Base-by-base conservation (phyloP, 208 protist species). In the Trypanosomatidae sp. region DNA sequence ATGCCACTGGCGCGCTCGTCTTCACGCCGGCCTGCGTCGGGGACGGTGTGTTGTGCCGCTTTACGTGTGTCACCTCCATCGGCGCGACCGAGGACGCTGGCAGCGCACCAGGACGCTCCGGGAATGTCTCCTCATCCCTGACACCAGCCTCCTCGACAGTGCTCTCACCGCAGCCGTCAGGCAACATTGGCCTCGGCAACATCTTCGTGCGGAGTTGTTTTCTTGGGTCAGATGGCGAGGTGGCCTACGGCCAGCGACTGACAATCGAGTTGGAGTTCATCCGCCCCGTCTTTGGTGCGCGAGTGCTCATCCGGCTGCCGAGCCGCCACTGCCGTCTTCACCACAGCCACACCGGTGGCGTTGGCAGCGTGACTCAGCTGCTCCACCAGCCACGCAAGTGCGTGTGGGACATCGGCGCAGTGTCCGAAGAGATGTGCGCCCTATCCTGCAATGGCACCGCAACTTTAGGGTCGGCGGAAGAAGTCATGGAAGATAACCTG, bases 251-350 rank as follows among this genome's bases (percentile, higher is more conserved):
- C 36, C 76, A 80, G 33, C 76, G 76, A 30, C 76, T 80, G 47
- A 73, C 76, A 12, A 58, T 80, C 66, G 76, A 80, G 30, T 0
- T 80, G n/a, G 76, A 80, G 69, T 76, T 80, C 47, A n/a, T 76
- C 8, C 76, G 70, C 17, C 76, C 76, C 17, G 76, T 80, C 28
- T 76, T 73, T 33, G 76, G 70, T 17, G 76, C 70, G 13, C 70
- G 76, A 22, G 76, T 94, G 44, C 62, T 79, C 49, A 77, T 94
- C 30, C 71, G 75, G 41, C 80, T 94, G 50, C 90, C 90, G 13
- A 84, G 83, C 73, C 79, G 81, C 22, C 73, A 84, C 72, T 92
- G 81, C 66, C 79, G 86, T 13, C 39, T 94, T 13, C 72, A 85
- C 49, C 73, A 69, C 41, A 78, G 81, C 36, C 67, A 80, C 78